A percentile compares a stretch with the other conserved stretches of the same genome.
These are phyloP conservation scores for Claviceps spartinae DNA, from an alignment of 2,329 filamentous ascomycete species.

Conservation along the genomic window DNA sequence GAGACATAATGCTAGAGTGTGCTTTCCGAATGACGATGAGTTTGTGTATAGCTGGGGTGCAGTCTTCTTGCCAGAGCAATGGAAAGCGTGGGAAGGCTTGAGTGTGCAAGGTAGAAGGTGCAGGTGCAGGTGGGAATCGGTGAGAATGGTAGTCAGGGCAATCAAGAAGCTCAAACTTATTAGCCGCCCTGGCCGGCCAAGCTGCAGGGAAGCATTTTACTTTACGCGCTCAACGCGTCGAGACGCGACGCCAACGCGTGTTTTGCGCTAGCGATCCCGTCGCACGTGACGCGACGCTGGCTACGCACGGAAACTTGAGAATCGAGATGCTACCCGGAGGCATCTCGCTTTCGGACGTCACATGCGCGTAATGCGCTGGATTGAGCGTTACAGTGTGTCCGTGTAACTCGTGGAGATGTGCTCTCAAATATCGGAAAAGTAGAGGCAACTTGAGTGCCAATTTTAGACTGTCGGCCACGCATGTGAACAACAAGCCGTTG, in stretches of 20 bases:
- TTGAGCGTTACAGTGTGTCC: too few species aligned
- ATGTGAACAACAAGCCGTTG: too few species aligned
- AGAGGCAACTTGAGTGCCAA: too few species aligned
- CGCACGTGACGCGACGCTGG: slow-evolving; percentile 6
- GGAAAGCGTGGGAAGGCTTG: background rate
- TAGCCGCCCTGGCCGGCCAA: slow-evolving; percentile 1
- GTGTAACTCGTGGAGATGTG: too few species aligned
- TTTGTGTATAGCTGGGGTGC: slow-evolving; percentile 1
- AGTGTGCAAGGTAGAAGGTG: background rate
- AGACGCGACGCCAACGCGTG: slow-evolving; percentile 17
- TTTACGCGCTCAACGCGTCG: slow-evolving; percentile 12
- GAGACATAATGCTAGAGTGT: slow-evolving; percentile 14
- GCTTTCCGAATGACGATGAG: slow-evolving; percentile 8
- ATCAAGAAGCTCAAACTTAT: background rate
- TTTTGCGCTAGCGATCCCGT: slow-evolving; percentile 10
- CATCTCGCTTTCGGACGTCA: too few species aligned
- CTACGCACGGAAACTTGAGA: background rate
- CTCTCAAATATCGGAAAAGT: too few species aligned
- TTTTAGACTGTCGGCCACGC: too few species aligned
- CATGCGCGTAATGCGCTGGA: too few species aligned
- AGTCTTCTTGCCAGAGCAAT: slow-evolving; percentile 1
- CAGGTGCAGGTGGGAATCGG: background rate
- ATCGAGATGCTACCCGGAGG: background rate
- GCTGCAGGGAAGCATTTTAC: slow-evolving; percentile 6
- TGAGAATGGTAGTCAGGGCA: background rate